Percentiles rank a stretch among this genome's conserved stretches.
These are phyloP conservation scores for Helminthosporium solani DNA, from an alignment of 2,329 filamentous ascomycete species.

Conservation along the genomic window DNA sequence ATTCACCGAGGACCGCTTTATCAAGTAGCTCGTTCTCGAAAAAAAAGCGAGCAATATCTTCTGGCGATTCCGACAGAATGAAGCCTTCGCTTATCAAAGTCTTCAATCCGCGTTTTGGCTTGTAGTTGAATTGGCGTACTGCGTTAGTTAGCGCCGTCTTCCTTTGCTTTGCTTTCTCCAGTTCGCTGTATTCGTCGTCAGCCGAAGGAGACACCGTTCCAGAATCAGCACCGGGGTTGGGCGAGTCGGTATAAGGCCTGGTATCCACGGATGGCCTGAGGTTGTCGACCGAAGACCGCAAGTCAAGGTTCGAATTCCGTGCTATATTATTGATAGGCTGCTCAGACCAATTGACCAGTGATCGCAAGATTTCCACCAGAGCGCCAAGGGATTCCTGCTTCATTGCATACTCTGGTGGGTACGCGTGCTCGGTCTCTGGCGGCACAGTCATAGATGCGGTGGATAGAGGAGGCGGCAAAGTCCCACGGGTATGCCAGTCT, in stretches of 20 bases:
- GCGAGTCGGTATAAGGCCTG: conserved; percentile 60
- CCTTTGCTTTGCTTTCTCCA: conserved; percentile 92
- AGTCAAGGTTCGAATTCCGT: conserved; percentile 46
- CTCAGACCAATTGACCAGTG: conserved; percentile 88
- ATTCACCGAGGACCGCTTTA: conserved; percentile 92
- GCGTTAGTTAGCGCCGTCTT: conserved; percentile 92
- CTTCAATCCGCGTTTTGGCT: conserved; percentile 92
- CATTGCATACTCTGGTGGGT: conserved; percentile 85
- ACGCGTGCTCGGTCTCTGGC: conserved; percentile 64
- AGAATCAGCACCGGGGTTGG: conserved; percentile 56
- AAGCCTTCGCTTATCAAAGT: conserved; percentile 80
- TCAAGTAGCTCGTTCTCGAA: conserved; percentile 79
- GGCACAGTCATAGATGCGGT: conserved; percentile 67
- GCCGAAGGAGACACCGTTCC: conserved; percentile 45
- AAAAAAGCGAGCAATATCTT: conserved; percentile 83
- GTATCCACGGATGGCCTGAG: conserved; percentile 76
- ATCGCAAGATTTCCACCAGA: conserved; percentile 83
- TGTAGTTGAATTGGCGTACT: conserved; percentile 93
- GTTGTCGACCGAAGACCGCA: conserved; percentile 58
- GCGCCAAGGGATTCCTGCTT: conserved; percentile 89
- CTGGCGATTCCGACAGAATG: conserved; percentile 73
- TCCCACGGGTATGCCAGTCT: conserved; percentile 87
- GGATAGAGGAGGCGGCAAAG: conserved; percentile 81
- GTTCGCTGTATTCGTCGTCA: conserved; percentile 87
- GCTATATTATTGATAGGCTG: conserved; percentile 58